Conservation (phyloP, 176 grass and related monocot species). For the Ensete glaucum region DNA sequence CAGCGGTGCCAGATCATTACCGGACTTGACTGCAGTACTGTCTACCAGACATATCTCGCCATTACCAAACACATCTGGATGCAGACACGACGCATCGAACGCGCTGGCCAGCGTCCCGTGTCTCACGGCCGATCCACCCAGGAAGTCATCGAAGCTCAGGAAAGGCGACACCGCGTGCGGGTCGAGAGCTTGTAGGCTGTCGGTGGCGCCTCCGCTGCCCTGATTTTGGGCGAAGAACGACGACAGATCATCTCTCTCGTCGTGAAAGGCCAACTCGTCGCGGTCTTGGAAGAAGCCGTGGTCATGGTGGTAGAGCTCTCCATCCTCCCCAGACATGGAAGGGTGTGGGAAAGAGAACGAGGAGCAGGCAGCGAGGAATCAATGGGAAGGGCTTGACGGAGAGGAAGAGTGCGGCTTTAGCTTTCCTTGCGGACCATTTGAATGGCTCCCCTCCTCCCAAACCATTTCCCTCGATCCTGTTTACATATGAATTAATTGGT, state of each 20-base stretch:
- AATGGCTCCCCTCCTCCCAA: neutral
- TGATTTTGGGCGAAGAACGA: conserved; percentile 49
- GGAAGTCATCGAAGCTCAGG: neutral
- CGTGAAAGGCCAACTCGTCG: conserved; percentile 46
- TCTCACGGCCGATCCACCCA: neutral
- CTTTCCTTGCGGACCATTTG: neutral
- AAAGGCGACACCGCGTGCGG: conserved; percentile 5
- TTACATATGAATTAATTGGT: neutral
- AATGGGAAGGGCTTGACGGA: conserved; percentile 6
- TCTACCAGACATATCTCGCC: neutral
- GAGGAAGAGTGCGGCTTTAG: conserved; percentile 3
- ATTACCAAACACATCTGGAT: neutral
- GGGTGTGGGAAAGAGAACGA: neutral
- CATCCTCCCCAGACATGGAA: conserved; percentile 31
- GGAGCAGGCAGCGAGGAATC: conserved; percentile 16
- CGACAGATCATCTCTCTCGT: conserved; percentile 33
- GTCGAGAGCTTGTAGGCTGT: neutral
- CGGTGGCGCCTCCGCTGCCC: conserved; percentile 8
- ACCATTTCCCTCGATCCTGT: neutral
- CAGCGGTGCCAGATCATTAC: neutral
- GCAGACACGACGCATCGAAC: neutral
- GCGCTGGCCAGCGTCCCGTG: conserved; percentile 2
- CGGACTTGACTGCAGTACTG: neutral
- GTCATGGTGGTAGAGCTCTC: conserved; percentile 5
- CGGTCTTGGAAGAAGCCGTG: conserved; percentile 1